phyloP scores from a whole-genome alignment of 495 filamentous ascomycete species.

The Sordaria brevicollis region DNA sequence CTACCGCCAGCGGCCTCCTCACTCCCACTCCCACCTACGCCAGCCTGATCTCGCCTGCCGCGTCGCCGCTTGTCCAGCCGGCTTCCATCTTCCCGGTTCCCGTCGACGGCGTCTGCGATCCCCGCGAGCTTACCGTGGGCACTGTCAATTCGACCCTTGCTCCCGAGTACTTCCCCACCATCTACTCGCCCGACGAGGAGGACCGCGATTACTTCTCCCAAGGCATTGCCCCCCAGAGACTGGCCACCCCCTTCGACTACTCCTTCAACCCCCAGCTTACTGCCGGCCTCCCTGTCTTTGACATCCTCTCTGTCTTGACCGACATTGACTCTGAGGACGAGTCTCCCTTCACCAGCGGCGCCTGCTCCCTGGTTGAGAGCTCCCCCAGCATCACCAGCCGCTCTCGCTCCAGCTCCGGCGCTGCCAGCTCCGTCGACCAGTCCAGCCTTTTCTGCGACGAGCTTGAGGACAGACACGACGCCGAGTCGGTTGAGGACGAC shows the following conservation, averaged over 20 bases:
- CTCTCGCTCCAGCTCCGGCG: slow-evolving; percentile 61
- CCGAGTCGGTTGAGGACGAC: slow-evolving; percentile 33
- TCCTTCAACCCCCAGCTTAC: slow-evolving; percentile 40
- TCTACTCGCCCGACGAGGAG: slow-evolving; percentile 64
- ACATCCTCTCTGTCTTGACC: slow-evolving; percentile 52
- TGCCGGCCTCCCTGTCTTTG: slow-evolving; percentile 63
- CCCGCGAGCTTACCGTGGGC: slow-evolving; percentile 79
- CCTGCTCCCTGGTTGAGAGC: slow-evolving; percentile 56
- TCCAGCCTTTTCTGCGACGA: slow-evolving; percentile 66
- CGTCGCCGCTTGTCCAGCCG: slow-evolving; percentile 39
- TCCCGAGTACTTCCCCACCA: slow-evolving; percentile 49
- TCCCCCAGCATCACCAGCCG: slow-evolving; percentile 52
- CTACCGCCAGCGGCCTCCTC: slow-evolving; percentile 60
- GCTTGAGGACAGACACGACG: slow-evolving; percentile 55
- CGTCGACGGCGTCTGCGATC: slow-evolving; percentile 84
- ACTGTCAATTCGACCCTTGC: slow-evolving; percentile 44
- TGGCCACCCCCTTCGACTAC: slow-evolving; percentile 26
- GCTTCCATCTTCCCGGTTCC: neutral
- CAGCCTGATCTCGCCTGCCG: slow-evolving; percentile 79
- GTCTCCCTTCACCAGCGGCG: slow-evolving; percentile 50
- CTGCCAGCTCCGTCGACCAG: slow-evolving; percentile 55
- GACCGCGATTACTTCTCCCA: slow-evolving; percentile 45
- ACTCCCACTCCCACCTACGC: slow-evolving; percentile 31
- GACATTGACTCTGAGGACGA: slow-evolving; percentile 93
- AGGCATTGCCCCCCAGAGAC: neutral